phyloP scores from a whole-genome alignment of 768 basidiomycete genomes.

The Pulveroboletus sp. region DNA sequence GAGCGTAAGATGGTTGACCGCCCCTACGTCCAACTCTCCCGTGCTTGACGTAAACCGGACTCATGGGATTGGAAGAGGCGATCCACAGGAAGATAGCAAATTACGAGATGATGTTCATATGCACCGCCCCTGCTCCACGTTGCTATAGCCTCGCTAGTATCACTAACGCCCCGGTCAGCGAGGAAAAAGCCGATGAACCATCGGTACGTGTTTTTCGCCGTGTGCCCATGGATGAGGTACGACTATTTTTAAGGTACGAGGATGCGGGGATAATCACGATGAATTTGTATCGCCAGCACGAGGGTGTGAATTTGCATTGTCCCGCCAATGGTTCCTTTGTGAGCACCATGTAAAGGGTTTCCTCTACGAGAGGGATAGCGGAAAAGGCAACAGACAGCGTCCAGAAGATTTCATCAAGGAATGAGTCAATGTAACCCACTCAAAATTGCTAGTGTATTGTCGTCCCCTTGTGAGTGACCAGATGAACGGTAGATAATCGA shows the following conservation, averaged over 20 bases:
- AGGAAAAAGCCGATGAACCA: not conserved
- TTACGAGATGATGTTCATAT: not conserved
- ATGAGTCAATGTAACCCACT: too few relatives aligned
- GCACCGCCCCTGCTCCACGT: not conserved
- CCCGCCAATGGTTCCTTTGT: too few relatives aligned
- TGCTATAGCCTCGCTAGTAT: too few relatives aligned
- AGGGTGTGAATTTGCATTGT: too few relatives aligned
- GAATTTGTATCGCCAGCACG: too few relatives aligned
- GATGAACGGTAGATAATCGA: not conserved
- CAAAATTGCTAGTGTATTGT: not conserved
- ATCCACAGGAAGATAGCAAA: not conserved
- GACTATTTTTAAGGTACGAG: too few relatives aligned
- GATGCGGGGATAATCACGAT: not conserved
- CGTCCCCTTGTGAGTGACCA: not conserved
- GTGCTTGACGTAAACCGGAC: not conserved
- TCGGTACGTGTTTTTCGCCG: not conserved
- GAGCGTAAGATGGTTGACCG: not conserved
- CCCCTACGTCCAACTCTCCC: not conserved
- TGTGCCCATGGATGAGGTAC: not conserved
- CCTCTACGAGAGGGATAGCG: too few relatives aligned
- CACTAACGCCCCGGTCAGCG: too few relatives aligned
- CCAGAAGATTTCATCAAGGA: too few relatives aligned
- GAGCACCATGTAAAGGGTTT: too few relatives aligned
- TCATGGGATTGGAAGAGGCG: not conserved
- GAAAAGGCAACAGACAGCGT: too few relatives aligned